phyloP scores from a whole-genome alignment of 75 land plant genomes.

The Cunninghamia lanceolata region DNA sequence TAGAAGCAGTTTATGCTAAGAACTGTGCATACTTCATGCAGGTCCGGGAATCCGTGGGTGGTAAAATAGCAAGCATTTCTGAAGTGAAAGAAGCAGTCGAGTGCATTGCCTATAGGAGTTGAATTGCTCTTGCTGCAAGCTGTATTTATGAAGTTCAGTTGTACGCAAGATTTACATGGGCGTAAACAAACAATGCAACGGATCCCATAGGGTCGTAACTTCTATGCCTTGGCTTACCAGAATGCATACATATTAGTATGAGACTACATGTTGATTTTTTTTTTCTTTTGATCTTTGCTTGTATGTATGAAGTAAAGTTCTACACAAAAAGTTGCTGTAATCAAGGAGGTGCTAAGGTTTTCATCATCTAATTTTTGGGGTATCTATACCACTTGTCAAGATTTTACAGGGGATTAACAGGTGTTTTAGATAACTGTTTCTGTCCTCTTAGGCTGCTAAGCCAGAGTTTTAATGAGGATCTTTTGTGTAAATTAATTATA shows the following conservation, averaged over 20 bases:
- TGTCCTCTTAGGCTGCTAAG: not conserved
- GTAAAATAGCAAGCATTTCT: not conserved
- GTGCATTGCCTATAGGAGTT: constrained; percentile 1
- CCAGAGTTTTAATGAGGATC: not conserved
- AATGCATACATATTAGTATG: not conserved
- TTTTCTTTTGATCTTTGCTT: not conserved
- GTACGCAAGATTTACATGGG: not conserved
- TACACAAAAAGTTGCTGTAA: not conserved
- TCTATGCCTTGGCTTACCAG: not conserved
- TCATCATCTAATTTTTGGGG: not conserved
- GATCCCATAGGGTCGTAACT: not conserved
- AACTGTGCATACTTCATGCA: constrained; percentile 21
- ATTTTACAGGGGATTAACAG: not conserved
- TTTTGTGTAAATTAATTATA: not conserved
- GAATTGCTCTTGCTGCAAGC: not conserved
- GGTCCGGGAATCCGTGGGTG: not conserved
- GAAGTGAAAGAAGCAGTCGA: constrained; percentile 7
- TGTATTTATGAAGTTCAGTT: not conserved
- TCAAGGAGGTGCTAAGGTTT: not conserved
- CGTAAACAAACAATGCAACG: not conserved
- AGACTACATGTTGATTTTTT: not conserved
- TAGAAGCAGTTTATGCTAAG: constrained; percentile 35
- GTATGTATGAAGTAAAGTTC: constrained; percentile 4
- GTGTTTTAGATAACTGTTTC: not conserved
- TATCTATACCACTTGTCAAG: not conserved